phyloP scores from a whole-genome alignment of 2,329 filamentous ascomycete genomes.

The Plenodomus biglobosus region DNA sequence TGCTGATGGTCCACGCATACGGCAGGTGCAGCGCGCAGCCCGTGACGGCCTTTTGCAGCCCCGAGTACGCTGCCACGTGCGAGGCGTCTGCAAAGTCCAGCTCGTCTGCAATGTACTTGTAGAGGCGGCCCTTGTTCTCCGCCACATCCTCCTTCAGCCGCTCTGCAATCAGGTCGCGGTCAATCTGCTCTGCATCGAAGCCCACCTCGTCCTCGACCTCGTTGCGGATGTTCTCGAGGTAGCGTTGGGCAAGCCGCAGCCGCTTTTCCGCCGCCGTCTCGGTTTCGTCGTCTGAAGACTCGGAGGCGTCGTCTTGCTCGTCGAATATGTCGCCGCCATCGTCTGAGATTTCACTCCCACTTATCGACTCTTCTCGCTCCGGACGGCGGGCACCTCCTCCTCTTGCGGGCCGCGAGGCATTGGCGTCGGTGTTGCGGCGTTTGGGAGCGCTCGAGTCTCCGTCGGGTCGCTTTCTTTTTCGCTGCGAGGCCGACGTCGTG shows the following conservation, averaged over 20 bases:
- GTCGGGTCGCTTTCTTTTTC: slow-evolving; percentile 78
- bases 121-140: slow-evolving; percentile 86
- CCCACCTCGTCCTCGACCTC: slow-evolving; percentile 73
- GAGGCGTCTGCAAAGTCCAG: slow-evolving; percentile 69
- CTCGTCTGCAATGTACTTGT: slow-evolving; percentile 73
- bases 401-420: slow-evolving; percentile 45
- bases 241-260: slow-evolving; percentile 83
- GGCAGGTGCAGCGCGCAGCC: slow-evolving; percentile 77
- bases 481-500: slow-evolving; percentile 79
- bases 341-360: slow-evolving; percentile 73
- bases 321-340: slow-evolving; percentile 49
- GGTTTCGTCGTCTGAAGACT: slow-evolving; percentile 70
- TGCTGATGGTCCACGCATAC: slow-evolving; percentile 84
- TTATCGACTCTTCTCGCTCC: slow-evolving; percentile 76
- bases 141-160: slow-evolving; percentile 83
- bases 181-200: slow-evolving; percentile 92
- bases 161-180: slow-evolving; percentile 88
- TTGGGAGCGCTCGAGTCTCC: slow-evolving; percentile 57
- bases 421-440: slow-evolving; percentile 57
- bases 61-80: slow-evolving; percentile 74
- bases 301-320: slow-evolving; percentile 44
- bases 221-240: slow-evolving; percentile 84
- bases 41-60: slow-evolving; percentile 75
- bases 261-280: slow-evolving; percentile 91
- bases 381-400: slow-evolving; percentile 50